Evolutionary conservation across 192 early-diverging fungal species (phyloP), one percentile per base, ranked within the genome.

Genomic region (Entomortierella chlamydospora): DNA sequence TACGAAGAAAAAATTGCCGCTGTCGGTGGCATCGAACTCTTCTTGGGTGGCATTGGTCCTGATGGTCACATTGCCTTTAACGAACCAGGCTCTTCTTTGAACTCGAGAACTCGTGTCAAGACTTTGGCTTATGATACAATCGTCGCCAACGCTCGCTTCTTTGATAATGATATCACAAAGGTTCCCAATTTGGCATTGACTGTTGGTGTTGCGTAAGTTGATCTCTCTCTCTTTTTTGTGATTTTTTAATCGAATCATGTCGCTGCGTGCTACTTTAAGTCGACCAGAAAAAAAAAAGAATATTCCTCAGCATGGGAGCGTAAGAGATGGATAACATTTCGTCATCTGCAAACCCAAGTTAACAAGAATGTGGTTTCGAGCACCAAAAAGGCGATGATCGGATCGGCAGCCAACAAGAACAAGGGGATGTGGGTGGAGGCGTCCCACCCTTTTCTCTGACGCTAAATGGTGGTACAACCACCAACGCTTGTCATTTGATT

Each of bases 51-150:
- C 59, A 95, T 95, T 57, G 94, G 94, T 18, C 94, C 94, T 10
- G 94, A 95, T 82, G 94, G 94, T 58, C 94, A 95, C 81, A 94
- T 95, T 79, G 94, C 94, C 25, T 95, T 95, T 81, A 95, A 95
- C 66, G 94, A 95, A 70, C 94, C 94, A n/a, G 94, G 94, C 26
- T 93, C 92, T 55, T 94, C 92, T 30, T 84, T 95, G 53, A 87
- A 85, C 54, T 93, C 91, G 25, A 83, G 93, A 57, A 95, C 94
- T 31, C 86, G 94, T 49, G 92, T 93, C 70, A 95, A 95, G 81
- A 95, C 94, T 3, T 84, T 95, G 30, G 94, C 94, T 0, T 95
- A 95, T 78, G 94, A 95, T 43, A 95, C 93, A 34, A 95, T 95
- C 69, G 84, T 95, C 56, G 93, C 93, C 71, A 95, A 95, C 70